A percentile compares a stretch with the other conserved stretches of the same genome.
Evolutionary conservation across 139 green algal genomes (phyloP).

Genomic region (Picochlorum costavermella): DNA sequence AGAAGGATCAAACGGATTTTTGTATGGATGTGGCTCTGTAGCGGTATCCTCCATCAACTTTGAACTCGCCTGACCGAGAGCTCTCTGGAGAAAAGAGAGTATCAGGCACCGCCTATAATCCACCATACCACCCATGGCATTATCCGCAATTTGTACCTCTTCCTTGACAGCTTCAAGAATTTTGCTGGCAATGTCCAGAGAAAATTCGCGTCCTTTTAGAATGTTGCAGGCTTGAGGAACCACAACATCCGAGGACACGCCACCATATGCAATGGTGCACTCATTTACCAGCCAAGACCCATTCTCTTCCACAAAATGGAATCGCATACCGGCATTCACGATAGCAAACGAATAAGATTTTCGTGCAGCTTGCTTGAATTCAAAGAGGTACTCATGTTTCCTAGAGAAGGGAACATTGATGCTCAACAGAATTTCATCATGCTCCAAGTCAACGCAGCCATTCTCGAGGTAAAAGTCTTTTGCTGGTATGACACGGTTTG

Average conservation of each 20-base stretch:
- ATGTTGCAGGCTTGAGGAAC: conserved; percentile 51
- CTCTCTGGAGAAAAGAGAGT: conserved; percentile 79
- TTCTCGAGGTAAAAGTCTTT: conserved; percentile 89
- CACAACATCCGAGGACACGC: conserved; percentile 19
- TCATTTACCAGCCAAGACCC: no score
- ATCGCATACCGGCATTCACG: conserved; percentile 82
- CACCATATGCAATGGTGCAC: no score
- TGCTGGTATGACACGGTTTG: no score
- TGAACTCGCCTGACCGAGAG: conserved; percentile 41
- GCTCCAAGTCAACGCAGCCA: conserved; percentile 65
- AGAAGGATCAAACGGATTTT: no score
- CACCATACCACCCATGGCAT: conserved; percentile 75
- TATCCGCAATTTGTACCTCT: conserved; percentile 64
- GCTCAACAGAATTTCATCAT: conserved; percentile 66
- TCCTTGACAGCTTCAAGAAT: conserved; percentile 52
- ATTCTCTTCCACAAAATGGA: conserved; percentile 24
- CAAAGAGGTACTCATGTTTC: conserved; percentile 73
- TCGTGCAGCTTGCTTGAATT: conserved; percentile 91
- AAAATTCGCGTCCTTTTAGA: conserved; percentile 72
- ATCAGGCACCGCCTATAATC: conserved; percentile 81
- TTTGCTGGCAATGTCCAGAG: conserved; percentile 51
- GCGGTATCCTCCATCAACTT: conserved; percentile 24
- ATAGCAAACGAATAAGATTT: conserved; percentile 97
- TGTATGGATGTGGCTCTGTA: no score
- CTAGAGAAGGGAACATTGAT: conserved; percentile 68